phyloP scores from a whole-genome alignment of 1,284 basidiomycete species.

The Ganoderma resinaceum region DNA sequence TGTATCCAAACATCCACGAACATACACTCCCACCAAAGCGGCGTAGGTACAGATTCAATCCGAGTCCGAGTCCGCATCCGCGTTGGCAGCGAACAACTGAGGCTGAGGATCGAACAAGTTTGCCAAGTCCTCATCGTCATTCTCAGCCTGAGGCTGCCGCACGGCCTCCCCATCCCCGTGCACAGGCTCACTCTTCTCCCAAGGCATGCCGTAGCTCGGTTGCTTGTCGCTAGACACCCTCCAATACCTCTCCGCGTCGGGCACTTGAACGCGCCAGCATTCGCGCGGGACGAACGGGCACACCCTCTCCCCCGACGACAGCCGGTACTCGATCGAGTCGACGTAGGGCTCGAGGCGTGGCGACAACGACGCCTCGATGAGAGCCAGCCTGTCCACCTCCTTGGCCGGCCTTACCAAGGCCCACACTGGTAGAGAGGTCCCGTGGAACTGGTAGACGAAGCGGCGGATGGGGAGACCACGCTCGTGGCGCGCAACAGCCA shows the following conservation, averaged over 20 bases:
- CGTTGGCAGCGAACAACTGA: no score
- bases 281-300: background rate
- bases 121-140: background rate
- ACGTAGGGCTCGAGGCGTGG: background rate
- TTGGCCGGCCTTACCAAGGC: no score
- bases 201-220: background rate
- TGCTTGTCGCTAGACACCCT: background rate
- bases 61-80: background rate
- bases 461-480: background rate
- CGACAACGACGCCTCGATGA: background rate
- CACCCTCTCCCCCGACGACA: background rate
- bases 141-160: background rate
- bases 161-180: no score
- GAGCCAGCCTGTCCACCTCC: background rate
- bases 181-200: background rate
- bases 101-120: no score
- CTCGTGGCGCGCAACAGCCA: background rate
- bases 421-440: background rate
- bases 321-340: background rate
- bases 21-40: no score
- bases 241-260: background rate
- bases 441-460: background rate
- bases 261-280: background rate
- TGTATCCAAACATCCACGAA: background rate
- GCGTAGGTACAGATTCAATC: no score